Evolutionary conservation across 306 rosid species (phyloP), one percentile per base, ranked within the genome.

Genomic region (Malus fusca): DNA sequence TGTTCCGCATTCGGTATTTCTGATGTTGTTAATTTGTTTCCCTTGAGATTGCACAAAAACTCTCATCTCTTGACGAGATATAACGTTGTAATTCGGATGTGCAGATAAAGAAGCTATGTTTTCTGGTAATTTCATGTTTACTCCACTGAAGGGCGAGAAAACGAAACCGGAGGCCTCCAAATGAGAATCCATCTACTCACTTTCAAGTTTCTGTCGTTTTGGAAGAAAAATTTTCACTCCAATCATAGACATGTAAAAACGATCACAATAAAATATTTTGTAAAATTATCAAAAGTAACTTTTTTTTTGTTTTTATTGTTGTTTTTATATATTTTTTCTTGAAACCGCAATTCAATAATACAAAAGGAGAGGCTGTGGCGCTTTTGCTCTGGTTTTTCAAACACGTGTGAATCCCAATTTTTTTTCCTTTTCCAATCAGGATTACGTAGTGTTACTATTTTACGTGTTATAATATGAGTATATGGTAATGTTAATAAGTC

Each of bases 41-140:
- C n/a, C 14, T 19, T 43, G 37, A 56, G 18, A 15, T 77, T 40
- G 8, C 12, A 56, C 23, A 46, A 51, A 31, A 23, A 18, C 21
- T 78, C 4, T 2, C 4, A 19, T 58, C 4, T 69, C 13, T 30
- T 69, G 18, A 1, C 19, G 6, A 55, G 28, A 69, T 37, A 21
- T 22, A 78, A 72, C 77, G 17, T 76, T 64, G 83, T 21, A 66
- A 64, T 81, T 86, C 71, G 79, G 74, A 80, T 81, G 79, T 71
- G 89, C 97, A 93, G 96, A 91, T 82, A 91, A 79, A 87, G 97
- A 88, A 79, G 90, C 96, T 60, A 80, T 93, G 66, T 73, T 69
- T 43, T 87, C 97, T 2, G 98, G 97, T 78, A 93, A 93, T 80
- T 93, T 93, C 84, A 79, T 69, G 87, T 91, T 93, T 82, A 85